Evolutionary conservation across 1,284 basidiomycete species (phyloP), one percentile per base, ranked within the genome.

Genomic region (Porogramme epimiltina): DNA sequence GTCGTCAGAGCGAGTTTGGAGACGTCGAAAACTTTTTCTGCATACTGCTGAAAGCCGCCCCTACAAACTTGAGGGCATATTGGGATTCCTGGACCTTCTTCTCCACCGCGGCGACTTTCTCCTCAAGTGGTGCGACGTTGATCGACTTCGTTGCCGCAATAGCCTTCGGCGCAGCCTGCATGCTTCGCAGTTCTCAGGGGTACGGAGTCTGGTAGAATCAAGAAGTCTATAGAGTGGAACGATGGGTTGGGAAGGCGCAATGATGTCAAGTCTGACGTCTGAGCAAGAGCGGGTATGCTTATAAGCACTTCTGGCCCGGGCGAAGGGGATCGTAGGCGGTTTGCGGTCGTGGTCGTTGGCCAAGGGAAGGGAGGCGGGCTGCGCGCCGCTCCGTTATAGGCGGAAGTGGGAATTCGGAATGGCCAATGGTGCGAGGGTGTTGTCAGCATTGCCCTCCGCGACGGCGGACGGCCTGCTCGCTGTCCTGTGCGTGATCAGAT

Each of bases 21-120:
- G 16, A 9, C n/a, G 34, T 16, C 5, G 34, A 13, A n/a, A 37
- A 31, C 6, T 13, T 31, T 31, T 6, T 31, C 28, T 31, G 44
- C 55, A 42, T 45, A 71, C 69, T 70, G 42, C 66, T 64, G 26
- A 71, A 46, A 9, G 68, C 68, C 3, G 69, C 69, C 4, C 64
- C 62, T 8, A 59, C 61, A 33, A 69, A 70, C 48, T 69, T 71
- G 38, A 70, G 62, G 9, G 55, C 63, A 53, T 70, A 69, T 22
- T 68, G 61, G 28, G 56, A 56, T 23, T 61, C 56, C 13, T 54
- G 49, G 3, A 46, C 31, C 26, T 42, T 48, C 37, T 45, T 36
- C 19, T 62, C 49, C 8, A 56, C 51, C 6, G 54, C 37, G 11
- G 47, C 41, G 18, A 51, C 59, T 48, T 62, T 61, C 45, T 58